Evolutionary conservation across 129 eudicot species (phyloP).

Genomic region (Cynara cardunculus): DNA sequence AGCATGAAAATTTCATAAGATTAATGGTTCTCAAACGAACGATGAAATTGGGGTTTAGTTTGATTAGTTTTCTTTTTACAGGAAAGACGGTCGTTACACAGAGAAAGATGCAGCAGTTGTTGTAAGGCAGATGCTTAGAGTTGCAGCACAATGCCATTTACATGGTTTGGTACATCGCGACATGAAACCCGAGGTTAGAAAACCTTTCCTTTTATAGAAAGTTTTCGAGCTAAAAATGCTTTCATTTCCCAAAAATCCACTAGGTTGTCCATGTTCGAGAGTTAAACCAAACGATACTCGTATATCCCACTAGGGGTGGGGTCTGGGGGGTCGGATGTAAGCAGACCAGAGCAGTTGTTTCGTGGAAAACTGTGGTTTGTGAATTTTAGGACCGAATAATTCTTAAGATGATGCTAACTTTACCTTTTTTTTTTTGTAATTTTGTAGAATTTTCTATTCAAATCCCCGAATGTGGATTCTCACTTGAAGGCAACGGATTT

Average conservation of each 20-base stretch:
- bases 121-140: slow-evolving; percentile 96
- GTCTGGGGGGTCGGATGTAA: no score
- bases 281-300: not conserved
- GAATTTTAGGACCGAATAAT: no score
- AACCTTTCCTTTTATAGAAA: not conserved
- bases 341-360: no score
- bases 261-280: not conserved
- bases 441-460: slow-evolving; percentile 87
- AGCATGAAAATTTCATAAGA: not conserved
- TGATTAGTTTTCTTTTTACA: slow-evolving; percentile 28
- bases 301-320: not conserved
- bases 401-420: not conserved
- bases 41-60: not conserved
- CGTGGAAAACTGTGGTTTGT: no score
- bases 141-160: slow-evolving; percentile 97
- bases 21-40: not conserved
- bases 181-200: slow-evolving; percentile 94
- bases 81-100: slow-evolving; percentile 85
- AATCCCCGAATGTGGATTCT: slow-evolving; percentile 75
- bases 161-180: slow-evolving; percentile 99
- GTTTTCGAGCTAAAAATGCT: not conserved
- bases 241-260: not conserved
- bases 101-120: slow-evolving; percentile 93
- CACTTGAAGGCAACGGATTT: slow-evolving; percentile 94
- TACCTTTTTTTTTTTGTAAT: not conserved